Evolutionary conservation across 495 filamentous ascomycete species (phyloP).

Genomic region (Lentithecium fluviatile): DNA sequence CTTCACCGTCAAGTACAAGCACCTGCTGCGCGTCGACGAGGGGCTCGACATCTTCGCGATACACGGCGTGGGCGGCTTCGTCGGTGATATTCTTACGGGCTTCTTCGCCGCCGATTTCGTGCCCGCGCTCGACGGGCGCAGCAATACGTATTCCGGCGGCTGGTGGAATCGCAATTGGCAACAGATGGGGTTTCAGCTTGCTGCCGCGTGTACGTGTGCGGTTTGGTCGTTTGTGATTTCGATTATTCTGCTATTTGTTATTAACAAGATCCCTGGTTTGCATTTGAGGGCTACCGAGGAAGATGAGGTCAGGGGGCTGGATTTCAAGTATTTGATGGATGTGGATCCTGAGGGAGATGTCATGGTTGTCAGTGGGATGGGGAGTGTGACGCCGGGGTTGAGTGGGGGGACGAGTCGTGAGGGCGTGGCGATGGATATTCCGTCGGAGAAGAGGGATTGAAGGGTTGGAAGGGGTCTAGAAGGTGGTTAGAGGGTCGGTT

Average conservation of each 20-base stretch:
- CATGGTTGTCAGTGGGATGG: conserved; percentile 14
- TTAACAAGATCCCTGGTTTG: conserved; percentile 36
- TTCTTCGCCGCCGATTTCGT: conserved; percentile 33
- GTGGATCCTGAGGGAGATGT: conserved; percentile 11
- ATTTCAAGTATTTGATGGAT: conserved; percentile 34
- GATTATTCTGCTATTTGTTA: conserved; percentile 32
- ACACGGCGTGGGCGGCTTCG: conserved; percentile 35
- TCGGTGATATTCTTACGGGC: conserved; percentile 34
- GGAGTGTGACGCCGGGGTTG: conserved; percentile 4
- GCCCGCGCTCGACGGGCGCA: conserved; percentile 31
- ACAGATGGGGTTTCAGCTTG: conserved; percentile 38
- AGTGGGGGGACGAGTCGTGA: conserved; percentile 16
- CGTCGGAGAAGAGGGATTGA: conserved; percentile 15
- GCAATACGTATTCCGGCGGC: conserved; percentile 20
- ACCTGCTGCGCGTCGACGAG: conserved; percentile 34
- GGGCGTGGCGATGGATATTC: conserved; percentile 1
- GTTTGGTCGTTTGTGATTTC: conserved; percentile 31
- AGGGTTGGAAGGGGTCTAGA: no score
- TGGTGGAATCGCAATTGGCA: conserved; percentile 36
- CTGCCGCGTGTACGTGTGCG: conserved; percentile 29
- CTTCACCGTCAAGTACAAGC: conserved; percentile 30
- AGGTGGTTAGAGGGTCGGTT: no score
- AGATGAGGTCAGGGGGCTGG: conserved; percentile 36
- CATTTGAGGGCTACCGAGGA: conserved; percentile 35
- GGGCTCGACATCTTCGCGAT: conserved; percentile 38